Conservation (phyloP, 2,329 filamentous ascomycete genomes). For the Trichoderma aggressivum region DNA sequence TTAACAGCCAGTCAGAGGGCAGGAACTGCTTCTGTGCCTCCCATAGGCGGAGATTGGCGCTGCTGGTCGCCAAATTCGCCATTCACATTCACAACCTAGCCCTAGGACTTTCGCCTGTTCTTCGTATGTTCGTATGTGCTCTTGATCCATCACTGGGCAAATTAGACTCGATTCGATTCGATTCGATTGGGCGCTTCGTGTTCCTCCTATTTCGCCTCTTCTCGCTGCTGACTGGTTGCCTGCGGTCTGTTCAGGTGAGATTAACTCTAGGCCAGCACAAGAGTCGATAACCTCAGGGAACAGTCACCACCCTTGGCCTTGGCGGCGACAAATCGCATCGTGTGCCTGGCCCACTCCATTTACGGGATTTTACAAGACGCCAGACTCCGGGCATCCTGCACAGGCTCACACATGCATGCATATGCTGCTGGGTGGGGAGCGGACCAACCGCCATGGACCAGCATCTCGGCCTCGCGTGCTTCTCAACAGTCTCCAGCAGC, state of each 20-base stretch:
- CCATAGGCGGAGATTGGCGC: conserved; percentile 20
- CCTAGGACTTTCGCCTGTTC: background rate
- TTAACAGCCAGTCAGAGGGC: conserved; percentile 26
- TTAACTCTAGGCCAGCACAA: background rate
- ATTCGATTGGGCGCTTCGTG: conserved; percentile 5
- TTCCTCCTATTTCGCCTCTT: background rate
- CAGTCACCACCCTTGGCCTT: background rate
- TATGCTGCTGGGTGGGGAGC: conserved; percentile 1
- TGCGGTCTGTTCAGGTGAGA: background rate
- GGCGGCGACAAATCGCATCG: background rate
- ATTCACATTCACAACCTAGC: background rate
- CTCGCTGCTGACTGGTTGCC: background rate
- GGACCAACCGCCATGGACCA: background rate
- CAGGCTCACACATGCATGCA: background rate
- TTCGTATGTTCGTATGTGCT: background rate
- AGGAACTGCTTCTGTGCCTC: conserved; percentile 19
- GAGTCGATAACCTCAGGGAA: background rate
- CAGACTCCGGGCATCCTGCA: background rate
- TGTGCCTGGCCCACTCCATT: background rate
- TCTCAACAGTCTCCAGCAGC: background rate
- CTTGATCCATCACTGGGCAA: background rate
- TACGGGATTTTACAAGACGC: background rate
- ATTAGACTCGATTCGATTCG: background rate
- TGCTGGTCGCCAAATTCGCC: background rate
- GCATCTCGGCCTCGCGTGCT: conserved; percentile 1